Evolutionary conservation across 495 filamentous ascomycete genomes (phyloP).

Genomic region (Bacidia rubella): DNA sequence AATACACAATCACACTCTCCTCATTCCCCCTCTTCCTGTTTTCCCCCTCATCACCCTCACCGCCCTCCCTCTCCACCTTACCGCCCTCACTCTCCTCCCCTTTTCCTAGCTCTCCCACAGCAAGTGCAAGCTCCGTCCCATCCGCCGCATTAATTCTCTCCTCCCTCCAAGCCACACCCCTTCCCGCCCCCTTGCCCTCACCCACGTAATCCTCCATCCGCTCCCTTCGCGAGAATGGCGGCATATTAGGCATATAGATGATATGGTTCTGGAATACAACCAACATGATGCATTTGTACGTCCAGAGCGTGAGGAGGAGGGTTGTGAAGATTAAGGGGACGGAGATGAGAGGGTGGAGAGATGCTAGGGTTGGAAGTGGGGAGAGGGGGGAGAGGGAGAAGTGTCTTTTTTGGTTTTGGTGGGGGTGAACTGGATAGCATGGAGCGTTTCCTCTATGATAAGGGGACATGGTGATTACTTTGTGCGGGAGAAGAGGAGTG

Average conservation of each 20-base stretch:
- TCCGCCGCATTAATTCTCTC: slow-evolving; percentile 38
- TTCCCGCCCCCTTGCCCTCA: background rate
- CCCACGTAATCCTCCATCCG: slow-evolving; percentile 44
- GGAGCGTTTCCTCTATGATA: too few relatives aligned
- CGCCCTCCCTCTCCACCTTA: background rate
- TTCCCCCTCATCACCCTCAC: background rate
- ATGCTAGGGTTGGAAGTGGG: too few relatives aligned
- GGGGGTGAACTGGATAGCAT: too few relatives aligned
- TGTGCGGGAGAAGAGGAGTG: too few relatives aligned
- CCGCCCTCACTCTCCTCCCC: background rate
- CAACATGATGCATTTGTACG: slow-evolving; percentile 72
- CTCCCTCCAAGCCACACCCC: slow-evolving; percentile 49
- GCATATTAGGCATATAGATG: slow-evolving; percentile 65
- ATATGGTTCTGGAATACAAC: slow-evolving; percentile 73
- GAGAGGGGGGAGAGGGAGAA: slow-evolving; percentile 21
- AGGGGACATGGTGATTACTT: too few relatives aligned
- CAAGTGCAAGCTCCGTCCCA: slow-evolving; percentile 43
- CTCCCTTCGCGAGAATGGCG: slow-evolving; percentile 40
- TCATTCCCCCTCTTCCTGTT: background rate
- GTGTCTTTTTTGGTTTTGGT: background rate
- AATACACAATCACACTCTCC: slow-evolving; percentile 33
- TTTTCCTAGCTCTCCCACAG: slow-evolving; percentile 24
- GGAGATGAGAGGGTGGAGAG: slow-evolving; percentile 26
- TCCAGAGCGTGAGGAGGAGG: slow-evolving; percentile 53
- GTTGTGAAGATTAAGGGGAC: slow-evolving; percentile 53